These are phyloP conservation scores for Fusarium beomiforme DNA, from an alignment of 2,329 filamentous ascomycete genomes.

Conservation along the genomic window DNA sequence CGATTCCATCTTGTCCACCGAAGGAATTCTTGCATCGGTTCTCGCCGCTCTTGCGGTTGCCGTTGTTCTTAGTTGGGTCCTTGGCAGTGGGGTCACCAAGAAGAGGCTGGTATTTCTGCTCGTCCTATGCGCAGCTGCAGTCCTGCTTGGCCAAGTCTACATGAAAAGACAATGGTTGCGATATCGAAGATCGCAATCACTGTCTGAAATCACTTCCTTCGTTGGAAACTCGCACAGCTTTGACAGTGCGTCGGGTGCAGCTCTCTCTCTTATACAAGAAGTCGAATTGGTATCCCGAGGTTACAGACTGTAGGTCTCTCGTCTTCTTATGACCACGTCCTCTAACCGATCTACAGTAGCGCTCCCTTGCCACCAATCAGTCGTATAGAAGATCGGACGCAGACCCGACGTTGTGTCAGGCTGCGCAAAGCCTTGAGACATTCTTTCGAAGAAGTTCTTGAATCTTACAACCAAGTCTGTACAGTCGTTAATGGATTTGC, in stretches of 20 bases:
- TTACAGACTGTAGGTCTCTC: constrained; percentile 76
- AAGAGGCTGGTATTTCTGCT: constrained; percentile 63
- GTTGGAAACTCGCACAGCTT: constrained; percentile 82
- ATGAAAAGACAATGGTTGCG: constrained; percentile 84
- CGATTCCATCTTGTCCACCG: constrained; percentile 52
- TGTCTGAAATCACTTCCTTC: constrained; percentile 74
- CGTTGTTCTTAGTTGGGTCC: constrained; percentile 78
- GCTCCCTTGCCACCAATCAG: constrained; percentile 91
- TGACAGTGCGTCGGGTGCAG: constrained; percentile 79
- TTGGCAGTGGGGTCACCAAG: constrained; percentile 65
- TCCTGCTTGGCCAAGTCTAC: constrained; percentile 72
- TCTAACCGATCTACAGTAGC: constrained; percentile 65
- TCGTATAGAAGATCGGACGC: constrained; percentile 84
- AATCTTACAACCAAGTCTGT: constrained; percentile 76
- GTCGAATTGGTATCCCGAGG: constrained; percentile 95
- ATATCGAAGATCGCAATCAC: constrained; percentile 77
- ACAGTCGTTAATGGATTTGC: constrained; percentile 76
- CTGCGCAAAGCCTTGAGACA: constrained; percentile 80
- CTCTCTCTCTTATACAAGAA: constrained; percentile 86
- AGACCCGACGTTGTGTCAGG: constrained; percentile 80
- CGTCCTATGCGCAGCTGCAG: constrained; percentile 62
- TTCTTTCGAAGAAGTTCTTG: constrained; percentile 75
- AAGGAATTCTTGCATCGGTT: constrained; percentile 60
- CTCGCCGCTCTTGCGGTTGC: constrained; percentile 70
- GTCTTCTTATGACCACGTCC: background rate